These are phyloP conservation scores for Pseudocercospora pini-densiflorae DNA, from an alignment of 2,329 filamentous ascomycete genomes.

Conservation along the genomic window DNA sequence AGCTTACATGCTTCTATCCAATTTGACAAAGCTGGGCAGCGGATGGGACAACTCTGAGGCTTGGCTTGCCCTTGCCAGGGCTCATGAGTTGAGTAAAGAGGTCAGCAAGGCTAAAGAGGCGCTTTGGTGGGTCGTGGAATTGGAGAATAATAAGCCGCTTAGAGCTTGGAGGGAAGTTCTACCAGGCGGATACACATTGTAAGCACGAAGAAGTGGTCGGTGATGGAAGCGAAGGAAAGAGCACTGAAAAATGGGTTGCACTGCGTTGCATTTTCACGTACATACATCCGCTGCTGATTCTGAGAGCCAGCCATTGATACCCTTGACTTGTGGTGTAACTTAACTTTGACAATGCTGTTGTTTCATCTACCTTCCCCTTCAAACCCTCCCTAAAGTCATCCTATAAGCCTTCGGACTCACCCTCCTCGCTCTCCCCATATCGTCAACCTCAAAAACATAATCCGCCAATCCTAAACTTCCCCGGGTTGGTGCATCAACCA, in stretches of 20 bases:
- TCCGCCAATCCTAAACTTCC: neutral
- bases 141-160: slow-evolving; percentile 83
- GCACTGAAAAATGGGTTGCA: too few species aligned
- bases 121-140: slow-evolving; percentile 95
- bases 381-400: neutral
- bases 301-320: too few species aligned
- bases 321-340: too few species aligned
- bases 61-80: slow-evolving; percentile 86
- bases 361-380: neutral
- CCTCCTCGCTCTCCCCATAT: neutral
- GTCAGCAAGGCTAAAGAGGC: slow-evolving; percentile 87
- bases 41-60: slow-evolving; percentile 94
- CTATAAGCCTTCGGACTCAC: neutral
- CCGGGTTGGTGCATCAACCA: neutral
- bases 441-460: slow-evolving; percentile 12
- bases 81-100: slow-evolving; percentile 86
- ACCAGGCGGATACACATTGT: slow-evolving; percentile 36
- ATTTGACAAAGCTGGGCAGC: slow-evolving; percentile 79
- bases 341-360: too few species aligned
- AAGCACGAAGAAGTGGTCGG: neutral
- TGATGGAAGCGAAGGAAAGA: too few species aligned
- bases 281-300: too few species aligned
- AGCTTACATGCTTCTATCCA: slow-evolving; percentile 80
- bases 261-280: too few species aligned
- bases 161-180: slow-evolving; percentile 71